Evolutionary conservation across 352 stramenopile genomes (phyloP).

Genomic region (Globisporangium takayamanum): DNA sequence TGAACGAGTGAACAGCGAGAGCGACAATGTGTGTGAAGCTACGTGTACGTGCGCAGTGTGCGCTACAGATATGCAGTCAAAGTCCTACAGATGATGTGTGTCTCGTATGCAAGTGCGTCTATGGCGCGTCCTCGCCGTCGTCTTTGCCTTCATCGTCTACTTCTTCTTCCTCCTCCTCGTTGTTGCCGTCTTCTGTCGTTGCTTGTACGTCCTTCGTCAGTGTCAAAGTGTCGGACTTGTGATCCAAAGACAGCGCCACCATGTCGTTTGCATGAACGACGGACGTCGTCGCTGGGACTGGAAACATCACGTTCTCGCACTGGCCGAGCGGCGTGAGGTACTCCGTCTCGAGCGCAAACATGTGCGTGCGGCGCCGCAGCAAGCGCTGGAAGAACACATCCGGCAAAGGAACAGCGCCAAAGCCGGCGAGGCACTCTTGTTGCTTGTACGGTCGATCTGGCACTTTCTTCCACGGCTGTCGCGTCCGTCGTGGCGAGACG

Average conservation of each 20-base stretch:
- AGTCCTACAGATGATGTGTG: no score
- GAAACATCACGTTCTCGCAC: constrained; percentile 11
- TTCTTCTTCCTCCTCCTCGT: not conserved
- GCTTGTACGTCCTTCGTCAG: not conserved
- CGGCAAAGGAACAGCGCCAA: constrained; percentile 27
- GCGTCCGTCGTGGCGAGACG: constrained; percentile 1
- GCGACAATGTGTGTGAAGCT: no score
- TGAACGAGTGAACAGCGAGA: no score
- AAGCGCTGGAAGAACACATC: constrained; percentile 23
- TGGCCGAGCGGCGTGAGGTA: constrained; percentile 14
- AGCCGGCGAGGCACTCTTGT: constrained; percentile 36
- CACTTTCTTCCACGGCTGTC: constrained; percentile 7
- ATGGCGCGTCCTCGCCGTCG: not conserved
- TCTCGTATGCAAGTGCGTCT: no score
- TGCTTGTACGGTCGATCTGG: constrained; percentile 1
- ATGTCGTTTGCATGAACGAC: no score
- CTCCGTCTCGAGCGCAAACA: constrained; percentile 18
- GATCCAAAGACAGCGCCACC: not conserved
- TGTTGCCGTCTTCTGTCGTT: not conserved
- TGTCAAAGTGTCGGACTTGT: not conserved
- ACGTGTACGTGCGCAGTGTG: no score
- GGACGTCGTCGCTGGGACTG: not conserved
- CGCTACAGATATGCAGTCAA: no score
- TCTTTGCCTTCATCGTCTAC: not conserved
- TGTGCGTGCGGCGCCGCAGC: constrained; percentile 30